Evolutionary conservation across 345 rosid species (phyloP), one percentile per base, ranked within the genome.

Genomic region (Salix suchowensis): DNA sequence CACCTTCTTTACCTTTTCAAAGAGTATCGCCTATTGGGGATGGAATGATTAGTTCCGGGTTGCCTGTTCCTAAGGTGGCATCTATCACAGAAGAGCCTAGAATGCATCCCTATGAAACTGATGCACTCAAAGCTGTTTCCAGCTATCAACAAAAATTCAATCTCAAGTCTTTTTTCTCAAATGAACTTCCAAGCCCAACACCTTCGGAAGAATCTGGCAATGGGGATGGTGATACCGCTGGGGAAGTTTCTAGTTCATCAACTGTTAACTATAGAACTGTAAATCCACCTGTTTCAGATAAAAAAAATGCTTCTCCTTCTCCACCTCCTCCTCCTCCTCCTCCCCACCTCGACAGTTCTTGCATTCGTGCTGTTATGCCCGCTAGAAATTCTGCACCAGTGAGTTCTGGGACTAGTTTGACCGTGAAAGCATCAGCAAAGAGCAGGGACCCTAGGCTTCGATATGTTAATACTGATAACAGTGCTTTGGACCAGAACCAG

Each of bases 361-460:
- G 72, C 46, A 36, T 71, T 72, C 84, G 71, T 74, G 88, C 68
- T 50, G 77, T 32, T 42, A 28, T 75, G 66, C 67, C 82, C 64
- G 39, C 88, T 66, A 81, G 69, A 73, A 76, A 73, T 81, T 75
- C 72, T 71, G 78, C 81, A n/a, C 70, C 81, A 19, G 10, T 76
- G 34, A 75, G 72, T 80, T 78, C 87, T 73, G 79, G 64, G 30
- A 44, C 87, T 84, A 83, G 80, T 65, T 81, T 82, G 74, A 74
- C 81, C 4, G 76, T 70, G 26, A 96, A 88, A 84, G 67, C 89
- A 72, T 81, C 93, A 50, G 85, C 85, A 77, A 94, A 85, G 87
- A 89, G 91, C 86, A 87, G 98, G 82, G 99, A 96, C 78, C 99
- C 99, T 40, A 91, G 99, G 82, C 93, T 94, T 84, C 86, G 95